Evolutionary conservation across 768 basidiomycete species (phyloP), one percentile per base, ranked within the genome.

Genomic region (Leccinum ochraceum): DNA sequence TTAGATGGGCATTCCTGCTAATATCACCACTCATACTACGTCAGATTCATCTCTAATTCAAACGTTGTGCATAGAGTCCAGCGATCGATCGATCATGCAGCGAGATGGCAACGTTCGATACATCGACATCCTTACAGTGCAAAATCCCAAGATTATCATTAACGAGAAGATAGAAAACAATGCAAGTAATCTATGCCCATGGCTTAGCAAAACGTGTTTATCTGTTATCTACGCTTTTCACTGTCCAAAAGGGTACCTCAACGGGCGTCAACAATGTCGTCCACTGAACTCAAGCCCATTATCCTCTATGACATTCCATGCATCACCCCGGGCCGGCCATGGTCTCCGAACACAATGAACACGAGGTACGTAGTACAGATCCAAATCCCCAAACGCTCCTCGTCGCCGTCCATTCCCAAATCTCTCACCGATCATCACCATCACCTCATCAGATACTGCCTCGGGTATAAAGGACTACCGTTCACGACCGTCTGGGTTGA

Each of bases 231-330:
- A 26, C 26, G 17, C 6, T 4, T 30, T 22, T 56, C 30, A 70
- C 4, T 54, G 53, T 28, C 68, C 26, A 26, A 26, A 26, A 7
- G 26, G 28, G 28, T 28, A 0, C 28, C 28, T 32, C 32, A 10
- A 32, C 3, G 1, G 34, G 34, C 17, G 8, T 42, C 34, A 34
- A 34, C 34, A 20, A 69, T 65, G 70, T 54, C 60, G 3, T 48
- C 58, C 48, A 37, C 30, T 13, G 46, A 50, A 26, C 14, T 60
- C 37, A 63, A 70, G 34, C 66, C 70, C 46, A 75, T 78, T 54
- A 60, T 67, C 22, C 63, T 79, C 7, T 78, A 76, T 58, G 78
- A 79, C 46, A 75, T 78, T 20, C 67, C 76, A 7, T 71, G 67
- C n/a, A 62, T 53, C 3, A 48, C 66, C 1, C 68, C 66, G 1